Evolutionary conservation across 2,329 filamentous ascomycete genomes (phyloP), one percentile per base, ranked within the genome.

Genomic region (Aspergillus ruber): DNA sequence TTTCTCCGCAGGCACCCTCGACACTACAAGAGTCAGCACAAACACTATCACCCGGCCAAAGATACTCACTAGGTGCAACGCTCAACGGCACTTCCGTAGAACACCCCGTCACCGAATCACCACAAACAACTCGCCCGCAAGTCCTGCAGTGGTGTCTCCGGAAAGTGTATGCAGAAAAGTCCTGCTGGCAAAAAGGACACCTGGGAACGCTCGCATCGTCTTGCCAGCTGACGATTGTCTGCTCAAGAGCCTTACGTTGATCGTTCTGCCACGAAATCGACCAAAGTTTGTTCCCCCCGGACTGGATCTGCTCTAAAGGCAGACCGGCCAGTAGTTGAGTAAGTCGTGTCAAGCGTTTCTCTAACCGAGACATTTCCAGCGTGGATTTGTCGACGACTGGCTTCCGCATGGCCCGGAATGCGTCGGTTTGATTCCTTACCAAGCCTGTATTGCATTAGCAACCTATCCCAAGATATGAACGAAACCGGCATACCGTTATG

Each of bases 111-210:
- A 81, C 79, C 0, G 81, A 81, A 67, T 98, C 93, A 10, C 89
- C 89, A 63, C 93, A 98, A 0, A 98, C 89, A 0, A 98, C 90
- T 39, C 86, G 82, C 3, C 93, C 93, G 60, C 93, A 98, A 68
- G 95, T 85, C 46, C 93, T 82, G 68, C 93, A 98, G 68, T 98
- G 93, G 66, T 97, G 93, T 56, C 93, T 78, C 59, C 93, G 82
- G 61, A 97, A 95, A 1, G 89, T 87, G 79, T 95, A 97, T 12
- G 84, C 86, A 1, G 89, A 86, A 67, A 98, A 98, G 48, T 95
- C 89, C 60, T 98, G 93, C 62, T 95, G 88, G 60, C 93, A 98
- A 62, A 95, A 95, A 0, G 93, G 93, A 63, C 93, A 98, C 54
- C 84, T 83, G 2, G 76, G 53, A 5, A 98, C 90, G 27, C 76